phyloP scores from a whole-genome alignment of 1,139 yeast species.

The Ogataea hybrid region DNA sequence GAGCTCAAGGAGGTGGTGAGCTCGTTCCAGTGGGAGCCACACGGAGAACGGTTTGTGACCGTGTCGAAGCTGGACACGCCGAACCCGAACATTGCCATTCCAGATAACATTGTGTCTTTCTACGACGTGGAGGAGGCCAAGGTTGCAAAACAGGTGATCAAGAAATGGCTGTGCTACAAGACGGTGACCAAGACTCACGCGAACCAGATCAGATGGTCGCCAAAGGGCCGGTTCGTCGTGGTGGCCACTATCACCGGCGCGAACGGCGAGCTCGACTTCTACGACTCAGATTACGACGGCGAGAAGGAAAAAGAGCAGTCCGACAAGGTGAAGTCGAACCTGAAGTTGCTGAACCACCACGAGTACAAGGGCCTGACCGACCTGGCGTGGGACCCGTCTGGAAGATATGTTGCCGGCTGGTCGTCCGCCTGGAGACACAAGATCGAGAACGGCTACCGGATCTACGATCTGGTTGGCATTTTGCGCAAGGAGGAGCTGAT shows the following conservation, averaged over 20 bases:
- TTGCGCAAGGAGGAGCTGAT: conserved; percentile 70
- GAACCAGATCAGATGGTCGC: conserved; percentile 85
- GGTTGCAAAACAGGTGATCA: conserved; percentile 34
- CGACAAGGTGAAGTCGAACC: conserved; percentile 50
- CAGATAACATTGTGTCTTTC: conserved; percentile 73
- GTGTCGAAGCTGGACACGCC: conserved; percentile 63
- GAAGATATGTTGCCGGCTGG: conserved; percentile 86
- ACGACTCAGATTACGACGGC: conserved; percentile 82
- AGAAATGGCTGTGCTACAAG: conserved; percentile 60
- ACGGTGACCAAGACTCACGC: conserved; percentile 60
- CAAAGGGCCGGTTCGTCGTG: conserved; percentile 86
- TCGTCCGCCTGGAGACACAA: conserved; percentile 84
- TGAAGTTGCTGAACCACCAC: conserved; percentile 62
- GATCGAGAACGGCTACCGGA: conserved; percentile 86
- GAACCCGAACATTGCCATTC: conserved; percentile 63
- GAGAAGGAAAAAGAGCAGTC: conserved; percentile 38
- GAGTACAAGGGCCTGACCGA: conserved; percentile 80
- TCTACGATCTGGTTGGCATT: conserved; percentile 82
- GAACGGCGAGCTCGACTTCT: conserved; percentile 76
- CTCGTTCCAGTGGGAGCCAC: conserved; percentile 96
- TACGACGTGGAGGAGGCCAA: conserved; percentile 69
- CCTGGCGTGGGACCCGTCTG: conserved; percentile 94
- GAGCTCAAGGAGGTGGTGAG: conserved; percentile 89
- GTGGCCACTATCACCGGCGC: conserved; percentile 60
- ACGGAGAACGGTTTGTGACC: conserved; percentile 79